Evolutionary conservation across 192 early-diverging fungal species (phyloP).

Genomic region (Coemansia sp.): DNA sequence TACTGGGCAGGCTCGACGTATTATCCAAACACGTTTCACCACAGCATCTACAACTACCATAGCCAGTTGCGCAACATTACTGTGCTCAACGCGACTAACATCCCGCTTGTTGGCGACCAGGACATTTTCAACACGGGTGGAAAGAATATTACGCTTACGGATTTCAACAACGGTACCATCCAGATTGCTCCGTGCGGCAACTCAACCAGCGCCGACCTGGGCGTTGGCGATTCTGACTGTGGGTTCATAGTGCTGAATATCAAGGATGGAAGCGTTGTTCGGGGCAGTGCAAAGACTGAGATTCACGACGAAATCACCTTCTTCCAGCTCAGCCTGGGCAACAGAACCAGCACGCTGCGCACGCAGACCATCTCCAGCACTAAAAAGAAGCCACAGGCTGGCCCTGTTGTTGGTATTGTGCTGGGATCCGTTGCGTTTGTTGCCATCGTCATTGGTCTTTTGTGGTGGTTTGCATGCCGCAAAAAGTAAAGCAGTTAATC

Average conservation of each 20-base stretch:
- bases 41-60: slow-evolving; percentile 35
- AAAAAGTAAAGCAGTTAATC: background rate
- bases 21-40: slow-evolving; percentile 9
- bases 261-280: slow-evolving; percentile 23
- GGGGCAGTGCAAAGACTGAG: slow-evolving; percentile 25
- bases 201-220: slow-evolving; percentile 16
- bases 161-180: slow-evolving; percentile 53
- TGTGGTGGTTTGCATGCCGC: slow-evolving; percentile 21
- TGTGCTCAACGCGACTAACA: slow-evolving; percentile 34
- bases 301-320: slow-evolving; percentile 43
- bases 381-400: slow-evolving; percentile 15
- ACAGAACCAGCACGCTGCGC: slow-evolving; percentile 18
- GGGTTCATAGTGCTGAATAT: slow-evolving; percentile 35
- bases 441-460: slow-evolving; percentile 10
- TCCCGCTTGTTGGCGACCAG: slow-evolving; percentile 33
- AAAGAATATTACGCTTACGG: slow-evolving; percentile 31
- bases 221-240: slow-evolving; percentile 21
- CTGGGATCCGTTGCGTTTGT: slow-evolving; percentile 39
- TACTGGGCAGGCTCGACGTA: slow-evolving; percentile 23
- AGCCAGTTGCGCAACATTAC: slow-evolving; percentile 48
- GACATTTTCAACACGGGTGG: slow-evolving; percentile 28
- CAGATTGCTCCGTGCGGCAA: slow-evolving; percentile 43
- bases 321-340: slow-evolving; percentile 39
- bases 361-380: slow-evolving; percentile 50
- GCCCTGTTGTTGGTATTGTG: slow-evolving; percentile 42